Evolutionary conservation across 163 green algal species (phyloP).

Genomic region (Chlamydomonas reinhardtii): DNA sequence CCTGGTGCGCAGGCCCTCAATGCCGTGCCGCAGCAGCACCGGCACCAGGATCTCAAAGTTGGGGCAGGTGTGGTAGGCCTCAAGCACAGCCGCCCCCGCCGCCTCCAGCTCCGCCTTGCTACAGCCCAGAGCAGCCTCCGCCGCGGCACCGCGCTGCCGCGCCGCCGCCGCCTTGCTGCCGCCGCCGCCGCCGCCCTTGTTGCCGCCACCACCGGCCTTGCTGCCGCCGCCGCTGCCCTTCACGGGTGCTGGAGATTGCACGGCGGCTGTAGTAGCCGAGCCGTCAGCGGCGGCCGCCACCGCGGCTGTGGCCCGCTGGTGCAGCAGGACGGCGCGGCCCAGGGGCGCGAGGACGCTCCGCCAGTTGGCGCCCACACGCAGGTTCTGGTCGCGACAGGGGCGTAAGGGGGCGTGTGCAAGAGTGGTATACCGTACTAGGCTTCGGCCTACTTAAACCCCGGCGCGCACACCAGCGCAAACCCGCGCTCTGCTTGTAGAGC

Average conservation of each 20-base stretch:
- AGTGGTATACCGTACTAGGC: too few species aligned
- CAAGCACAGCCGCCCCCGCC: slow-evolving; percentile 69
- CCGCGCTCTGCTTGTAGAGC: too few species aligned
- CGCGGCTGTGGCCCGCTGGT: slow-evolving; percentile 43
- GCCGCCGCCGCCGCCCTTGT: neutral
- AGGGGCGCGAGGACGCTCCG: slow-evolving; percentile 81
- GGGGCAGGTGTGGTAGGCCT: slow-evolving; percentile 88
- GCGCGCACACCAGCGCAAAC: too few species aligned
- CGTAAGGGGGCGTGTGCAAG: too few species aligned
- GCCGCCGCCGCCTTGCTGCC: neutral
- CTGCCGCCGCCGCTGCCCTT: neutral
- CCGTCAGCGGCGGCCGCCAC: too few species aligned
- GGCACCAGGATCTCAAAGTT: slow-evolving; percentile 77
- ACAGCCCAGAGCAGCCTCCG: neutral
- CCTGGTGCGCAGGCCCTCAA: slow-evolving; percentile 66
- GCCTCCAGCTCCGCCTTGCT: slow-evolving; percentile 72
- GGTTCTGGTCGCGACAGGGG: slow-evolving; percentile 57
- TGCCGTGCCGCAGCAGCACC: slow-evolving; percentile 70
- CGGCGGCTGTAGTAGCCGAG: neutral
- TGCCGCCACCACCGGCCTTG: neutral
- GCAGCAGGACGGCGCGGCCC: slow-evolving; percentile 70
- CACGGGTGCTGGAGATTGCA: neutral
- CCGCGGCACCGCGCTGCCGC: neutral
- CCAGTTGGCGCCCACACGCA: slow-evolving; percentile 90
- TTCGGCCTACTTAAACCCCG: too few species aligned